A percentile compares a stretch with the other conserved stretches of the same genome.
Conservation (phyloP, 257 asterid genomes). For the Solanum phureja region DNA sequence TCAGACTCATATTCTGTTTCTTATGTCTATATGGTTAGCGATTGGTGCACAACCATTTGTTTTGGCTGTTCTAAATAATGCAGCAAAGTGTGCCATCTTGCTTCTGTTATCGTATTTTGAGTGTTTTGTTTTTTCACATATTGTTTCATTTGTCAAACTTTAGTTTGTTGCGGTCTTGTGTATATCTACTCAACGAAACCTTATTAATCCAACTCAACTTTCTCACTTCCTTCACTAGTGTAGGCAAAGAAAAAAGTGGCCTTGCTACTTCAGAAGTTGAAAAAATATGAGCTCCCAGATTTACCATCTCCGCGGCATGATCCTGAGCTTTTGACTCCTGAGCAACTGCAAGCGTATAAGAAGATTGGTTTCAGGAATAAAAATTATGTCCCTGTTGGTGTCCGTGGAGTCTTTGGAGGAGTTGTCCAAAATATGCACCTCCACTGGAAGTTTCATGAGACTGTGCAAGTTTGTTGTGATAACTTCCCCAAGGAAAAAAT, state of each 20-base stretch:
- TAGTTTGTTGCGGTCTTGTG: neutral
- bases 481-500: constrained; percentile 90
- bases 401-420: constrained; percentile 98
- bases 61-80: neutral
- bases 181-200: neutral
- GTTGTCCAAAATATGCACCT: constrained; percentile 98
- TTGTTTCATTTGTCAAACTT: neutral
- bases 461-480: constrained; percentile 94
- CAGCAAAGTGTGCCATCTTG: neutral
- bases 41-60: neutral
- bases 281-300: constrained; percentile 92
- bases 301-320: constrained; percentile 91
- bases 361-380: constrained; percentile 86
- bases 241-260: constrained; percentile 99
- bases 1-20: neutral
- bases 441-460: constrained; percentile 99
- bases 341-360: constrained; percentile 87
- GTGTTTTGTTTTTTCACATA: neutral
- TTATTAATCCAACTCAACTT: neutral
- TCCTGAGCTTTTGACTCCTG: constrained; percentile 83
- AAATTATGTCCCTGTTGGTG: constrained; percentile 95
- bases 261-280: constrained; percentile 86
- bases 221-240: constrained; percentile 20
- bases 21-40: neutral
- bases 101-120: neutral